A percentile compares a stretch with the other conserved stretches of the same genome.
phyloP scores from a whole-genome alignment of 768 basidiomycete species.

The Lanmaoa rubissima region DNA sequence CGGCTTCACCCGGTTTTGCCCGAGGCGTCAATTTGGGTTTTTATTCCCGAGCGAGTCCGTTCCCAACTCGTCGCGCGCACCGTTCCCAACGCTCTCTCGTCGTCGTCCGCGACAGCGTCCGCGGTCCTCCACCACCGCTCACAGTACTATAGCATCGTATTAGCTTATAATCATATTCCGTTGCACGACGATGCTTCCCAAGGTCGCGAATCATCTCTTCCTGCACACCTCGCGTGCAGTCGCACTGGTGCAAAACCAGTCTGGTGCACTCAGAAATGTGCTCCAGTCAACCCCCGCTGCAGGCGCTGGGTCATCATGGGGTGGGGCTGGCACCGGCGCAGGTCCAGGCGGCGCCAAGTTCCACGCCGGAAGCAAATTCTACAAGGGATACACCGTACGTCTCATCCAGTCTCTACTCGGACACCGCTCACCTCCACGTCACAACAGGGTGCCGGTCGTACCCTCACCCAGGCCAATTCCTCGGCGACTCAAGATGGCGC shows the following conservation, averaged over 20 bases:
- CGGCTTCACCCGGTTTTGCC: conserved; percentile 17
- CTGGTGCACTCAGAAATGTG: conserved; percentile 69
- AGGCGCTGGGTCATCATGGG: conserved; percentile 50
- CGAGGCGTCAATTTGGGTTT: conserved; percentile 20
- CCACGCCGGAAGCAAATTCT: conserved; percentile 68
- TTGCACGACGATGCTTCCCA: conserved; percentile 63
- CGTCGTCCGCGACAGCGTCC: conserved; percentile 1
- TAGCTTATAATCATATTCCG: not conserved
- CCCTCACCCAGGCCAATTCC: conserved; percentile 70
- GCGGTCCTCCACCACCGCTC: not conserved
- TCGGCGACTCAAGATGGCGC: conserved; percentile 53
- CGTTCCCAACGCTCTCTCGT: not conserved
- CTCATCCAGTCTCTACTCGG: not conserved
- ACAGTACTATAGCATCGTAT: not conserved
- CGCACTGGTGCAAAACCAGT: conserved; percentile 71
- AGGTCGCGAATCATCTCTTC: conserved; percentile 76
- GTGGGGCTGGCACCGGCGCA: conserved; percentile 47
- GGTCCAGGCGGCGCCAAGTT: conserved; percentile 74
- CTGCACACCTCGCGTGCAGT: conserved; percentile 76
- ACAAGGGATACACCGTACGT: conserved; percentile 65
- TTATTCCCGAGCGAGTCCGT: conserved; percentile 4
- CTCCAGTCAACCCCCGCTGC: conserved; percentile 55
- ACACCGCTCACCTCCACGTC: conserved; percentile 2
- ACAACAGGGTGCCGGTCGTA: conserved; percentile 61
- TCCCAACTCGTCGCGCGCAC: not conserved